phyloP scores from a whole-genome alignment of 164 flowering plant genomes.

The Nymphaea thermarum region DNA sequence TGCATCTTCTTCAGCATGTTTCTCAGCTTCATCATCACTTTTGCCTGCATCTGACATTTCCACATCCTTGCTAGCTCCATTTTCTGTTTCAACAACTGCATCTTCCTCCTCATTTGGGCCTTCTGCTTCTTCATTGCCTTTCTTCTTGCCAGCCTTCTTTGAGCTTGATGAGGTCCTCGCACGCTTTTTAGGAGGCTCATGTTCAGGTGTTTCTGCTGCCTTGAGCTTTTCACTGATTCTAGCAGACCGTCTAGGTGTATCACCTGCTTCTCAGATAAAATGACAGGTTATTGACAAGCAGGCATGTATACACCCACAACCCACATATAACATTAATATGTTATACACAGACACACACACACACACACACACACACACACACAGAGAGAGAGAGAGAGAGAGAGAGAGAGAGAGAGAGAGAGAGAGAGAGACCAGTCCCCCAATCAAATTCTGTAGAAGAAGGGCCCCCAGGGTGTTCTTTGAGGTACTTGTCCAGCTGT shows the following conservation, averaged over 20 bases:
- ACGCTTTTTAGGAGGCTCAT: constrained; percentile 23
- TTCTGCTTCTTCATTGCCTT: constrained; percentile 1
- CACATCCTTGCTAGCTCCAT: constrained; percentile 6
- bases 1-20: not conserved
- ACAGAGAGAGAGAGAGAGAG: constrained; percentile 7
- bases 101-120: not conserved
- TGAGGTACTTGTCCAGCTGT: constrained; percentile 31
- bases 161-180: constrained; percentile 13
- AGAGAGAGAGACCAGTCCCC: constrained; percentile 30
- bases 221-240: constrained; percentile 36
- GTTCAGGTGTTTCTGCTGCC: constrained; percentile 26
- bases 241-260: constrained; percentile 48
- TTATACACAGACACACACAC: not conserved
- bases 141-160: constrained; percentile 18
- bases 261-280: constrained; percentile 18
- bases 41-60: constrained; percentile 18
- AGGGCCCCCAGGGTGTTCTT: constrained; percentile 35
- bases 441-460: constrained; percentile 36
- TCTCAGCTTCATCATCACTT: not conserved
- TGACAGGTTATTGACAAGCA: not conserved
- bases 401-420: constrained; percentile 9
- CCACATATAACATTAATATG: not conserved
- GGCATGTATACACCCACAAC: not conserved
- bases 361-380: not conserved
- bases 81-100: not conserved